phyloP scores from a whole-genome alignment of 2,329 filamentous ascomycete genomes.

The Colletotrichum lindemuthianum region DNA sequence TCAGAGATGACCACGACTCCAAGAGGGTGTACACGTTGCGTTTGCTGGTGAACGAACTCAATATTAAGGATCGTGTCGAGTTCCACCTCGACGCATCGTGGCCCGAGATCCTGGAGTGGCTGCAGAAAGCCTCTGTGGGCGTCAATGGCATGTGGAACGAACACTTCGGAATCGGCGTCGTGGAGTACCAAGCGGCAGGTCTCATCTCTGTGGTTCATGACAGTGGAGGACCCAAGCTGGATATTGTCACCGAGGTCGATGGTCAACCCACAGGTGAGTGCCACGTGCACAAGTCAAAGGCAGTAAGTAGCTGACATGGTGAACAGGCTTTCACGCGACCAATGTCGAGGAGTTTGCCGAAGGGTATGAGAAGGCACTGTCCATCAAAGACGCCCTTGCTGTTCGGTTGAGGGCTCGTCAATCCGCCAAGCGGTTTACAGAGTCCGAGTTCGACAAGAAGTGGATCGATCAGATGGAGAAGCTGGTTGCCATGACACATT shows the following conservation, averaged over 20 bases:
- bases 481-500: slow-evolving; percentile 63
- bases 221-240: slow-evolving; percentile 90
- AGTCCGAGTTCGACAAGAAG: slow-evolving; percentile 81
- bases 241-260: slow-evolving; percentile 87
- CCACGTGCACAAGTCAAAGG: too few species aligned
- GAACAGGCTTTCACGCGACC: slow-evolving; percentile 82
- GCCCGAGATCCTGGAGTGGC: slow-evolving; percentile 84
- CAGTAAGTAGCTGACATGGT: too few species aligned
- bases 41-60: slow-evolving; percentile 85
- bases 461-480: slow-evolving; percentile 82
- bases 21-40: slow-evolving; percentile 89
- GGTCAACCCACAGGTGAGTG: slow-evolving; percentile 78
- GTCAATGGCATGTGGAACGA: slow-evolving; percentile 99
- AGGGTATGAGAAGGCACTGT: slow-evolving; percentile 81
- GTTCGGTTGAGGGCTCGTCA: slow-evolving; percentile 80
- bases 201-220: slow-evolving; percentile 93
- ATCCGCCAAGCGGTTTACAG: slow-evolving; percentile 87
- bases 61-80: slow-evolving; percentile 83
- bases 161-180: slow-evolving; percentile 97
- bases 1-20: slow-evolving; percentile 84
- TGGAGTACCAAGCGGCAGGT: slow-evolving; percentile 97
- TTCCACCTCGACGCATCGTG: slow-evolving; percentile 93
- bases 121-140: slow-evolving; percentile 81
- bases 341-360: slow-evolving; percentile 82
- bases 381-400: slow-evolving; percentile 75